Base-by-base conservation (phyloP, 192 early-diverging fungal species). In the Coemansia sp. region DNA sequence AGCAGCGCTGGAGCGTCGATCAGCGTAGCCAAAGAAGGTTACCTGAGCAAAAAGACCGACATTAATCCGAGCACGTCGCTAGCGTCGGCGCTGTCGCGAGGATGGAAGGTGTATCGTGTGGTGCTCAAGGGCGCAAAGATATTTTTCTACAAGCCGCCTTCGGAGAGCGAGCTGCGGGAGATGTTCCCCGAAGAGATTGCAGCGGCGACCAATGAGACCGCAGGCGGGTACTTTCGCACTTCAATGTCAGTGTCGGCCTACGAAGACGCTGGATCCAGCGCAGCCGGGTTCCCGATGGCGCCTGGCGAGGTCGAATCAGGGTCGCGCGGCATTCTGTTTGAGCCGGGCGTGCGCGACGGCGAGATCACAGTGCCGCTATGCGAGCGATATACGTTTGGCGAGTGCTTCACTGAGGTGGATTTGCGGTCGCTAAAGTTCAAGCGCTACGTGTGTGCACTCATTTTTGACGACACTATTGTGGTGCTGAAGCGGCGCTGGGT, bases 41-140 rank as follows among this genome's bases (percentile, higher is more conserved):
- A 87, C 59, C 65, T 92, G 24, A 88, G 86, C 80, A 90, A 88
- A 62, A 90, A 89, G 64, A 86, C 88, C 17, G 89, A 90, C 63
- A 82, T 88, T 35, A 85, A 88, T 37, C 75, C 87, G n/a, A 70
- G 67, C 70, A 82, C 68, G 21, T 85, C 86, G 17, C 72, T 84
- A 39, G 85, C 87, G 38, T 77, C 85, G 27, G 75, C 79, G 9
- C 69, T 82, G 43, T 72, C 85, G 22, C 87, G 88, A 32, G 89
- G 87, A 12, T 92, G 90, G 90, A 92, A 89, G 73, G 85, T 90
- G 1, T 92, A 92, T 64, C 85, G 83, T 8, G 89, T 92, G 7
- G 72, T 86, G 6, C 70, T 92, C 32, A 86, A 87, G 71, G 89
- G 89, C 3, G 87, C 87, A 59, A 92, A 92, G 64, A 66, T 92